Conservation (phyloP, 768 basidiomycete genomes). For the Mycena vitilis region DNA sequence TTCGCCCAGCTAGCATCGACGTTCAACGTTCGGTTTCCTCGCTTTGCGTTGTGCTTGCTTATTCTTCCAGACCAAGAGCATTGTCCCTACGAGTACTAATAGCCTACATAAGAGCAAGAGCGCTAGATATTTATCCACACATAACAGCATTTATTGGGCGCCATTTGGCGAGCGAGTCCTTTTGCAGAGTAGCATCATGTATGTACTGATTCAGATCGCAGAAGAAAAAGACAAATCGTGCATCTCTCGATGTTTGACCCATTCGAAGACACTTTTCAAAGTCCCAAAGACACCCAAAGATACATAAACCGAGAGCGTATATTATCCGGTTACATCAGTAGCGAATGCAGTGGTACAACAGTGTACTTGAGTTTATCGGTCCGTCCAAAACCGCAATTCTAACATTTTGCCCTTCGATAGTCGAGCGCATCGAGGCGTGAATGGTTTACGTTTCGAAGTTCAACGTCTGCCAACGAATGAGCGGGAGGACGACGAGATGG, state of each 20-base stretch:
- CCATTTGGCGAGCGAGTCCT: no score
- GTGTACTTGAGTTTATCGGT: not conserved
- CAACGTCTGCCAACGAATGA: conserved; percentile 5
- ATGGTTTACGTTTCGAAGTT: conserved; percentile 2
- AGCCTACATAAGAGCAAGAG: conserved; percentile 15
- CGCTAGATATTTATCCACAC: conserved; percentile 6
- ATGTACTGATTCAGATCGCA: no score
- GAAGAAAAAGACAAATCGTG: no score
- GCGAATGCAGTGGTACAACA: not conserved
- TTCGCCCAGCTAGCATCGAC: conserved; percentile 10
- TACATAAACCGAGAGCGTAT: not conserved
- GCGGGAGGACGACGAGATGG: no score
- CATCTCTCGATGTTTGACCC: no score
- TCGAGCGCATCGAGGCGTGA: no score
- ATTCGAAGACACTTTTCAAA: no score
- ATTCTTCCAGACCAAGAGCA: not conserved
- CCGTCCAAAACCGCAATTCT: not conserved
- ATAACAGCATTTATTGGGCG: conserved; percentile 18
- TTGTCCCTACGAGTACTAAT: conserved; percentile 28
- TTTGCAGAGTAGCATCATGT: no score
- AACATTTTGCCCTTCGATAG: not conserved
- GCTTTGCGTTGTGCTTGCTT: not conserved
- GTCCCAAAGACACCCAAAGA: no score
- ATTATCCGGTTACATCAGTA: conserved; percentile 1
- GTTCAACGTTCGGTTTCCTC: not conserved